These are phyloP conservation scores for Psidium guajava DNA, from an alignment of 345 rosid genomes.

Conservation along the genomic window DNA sequence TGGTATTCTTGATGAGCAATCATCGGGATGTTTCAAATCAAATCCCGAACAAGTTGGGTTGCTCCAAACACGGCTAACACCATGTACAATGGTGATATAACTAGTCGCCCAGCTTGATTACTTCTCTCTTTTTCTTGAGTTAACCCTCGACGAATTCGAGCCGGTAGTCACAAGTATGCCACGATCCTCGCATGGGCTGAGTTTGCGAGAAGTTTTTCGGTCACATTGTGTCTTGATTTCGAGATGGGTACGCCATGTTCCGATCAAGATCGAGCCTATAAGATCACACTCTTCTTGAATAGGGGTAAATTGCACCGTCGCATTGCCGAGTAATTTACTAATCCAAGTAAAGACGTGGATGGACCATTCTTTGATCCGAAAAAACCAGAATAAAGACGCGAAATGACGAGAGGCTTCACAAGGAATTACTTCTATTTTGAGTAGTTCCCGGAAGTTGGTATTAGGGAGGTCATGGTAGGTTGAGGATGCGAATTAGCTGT, in stretches of 20 bases:
- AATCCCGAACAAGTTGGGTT: too few relatives aligned
- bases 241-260: background rate
- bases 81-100: background rate
- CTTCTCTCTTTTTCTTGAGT: background rate
- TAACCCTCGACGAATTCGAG: background rate
- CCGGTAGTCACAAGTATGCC: too few relatives aligned
- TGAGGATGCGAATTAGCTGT: background rate
- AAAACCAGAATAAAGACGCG: too few relatives aligned
- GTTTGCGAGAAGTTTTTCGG: background rate
- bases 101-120: background rate
- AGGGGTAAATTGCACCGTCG: too few relatives aligned
- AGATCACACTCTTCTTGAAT: background rate
- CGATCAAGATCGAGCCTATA: background rate
- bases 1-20: too few relatives aligned
- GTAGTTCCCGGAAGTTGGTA: background rate
- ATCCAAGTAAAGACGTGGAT: too few relatives aligned
- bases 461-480: background rate
- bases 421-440: background rate
- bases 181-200: background rate
- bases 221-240: background rate
- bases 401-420: too few relatives aligned
- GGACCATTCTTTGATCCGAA: too few relatives aligned
- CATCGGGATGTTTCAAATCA: too few relatives aligned
- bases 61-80: background rate
- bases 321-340: too few relatives aligned